Evolutionary conservation across 164 flowering plant genomes (phyloP).

Genomic region (Sedum album): DNA sequence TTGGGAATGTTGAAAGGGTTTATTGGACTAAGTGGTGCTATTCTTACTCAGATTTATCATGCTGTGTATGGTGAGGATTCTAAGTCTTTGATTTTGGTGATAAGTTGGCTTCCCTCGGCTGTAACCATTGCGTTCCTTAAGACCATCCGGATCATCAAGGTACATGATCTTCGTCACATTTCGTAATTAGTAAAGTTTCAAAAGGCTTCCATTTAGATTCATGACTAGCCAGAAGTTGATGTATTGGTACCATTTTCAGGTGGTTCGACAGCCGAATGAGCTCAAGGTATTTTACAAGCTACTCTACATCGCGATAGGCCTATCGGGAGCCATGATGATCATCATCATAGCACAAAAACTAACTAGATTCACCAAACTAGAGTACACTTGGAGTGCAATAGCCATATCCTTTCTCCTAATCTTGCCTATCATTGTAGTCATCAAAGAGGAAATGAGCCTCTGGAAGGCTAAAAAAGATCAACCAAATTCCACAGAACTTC

Average conservation of each 20-base stretch:
- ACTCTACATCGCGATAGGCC: conserved; percentile 18
- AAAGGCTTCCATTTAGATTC: no score
- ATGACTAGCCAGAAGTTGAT: neutral
- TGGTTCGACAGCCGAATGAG: conserved; percentile 15
- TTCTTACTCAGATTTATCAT: conserved; percentile 36
- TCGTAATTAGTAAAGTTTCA: neutral
- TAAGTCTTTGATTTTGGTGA: conserved; percentile 20
- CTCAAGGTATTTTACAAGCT: no score
- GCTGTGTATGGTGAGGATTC: conserved; percentile 15
- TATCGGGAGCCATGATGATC: conserved; percentile 24
- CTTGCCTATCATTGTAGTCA: conserved; percentile 22
- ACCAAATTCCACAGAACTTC: neutral
- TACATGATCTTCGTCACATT: conserved; percentile 9
- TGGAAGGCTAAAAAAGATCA: neutral
- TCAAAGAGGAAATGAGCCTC: conserved; percentile 17
- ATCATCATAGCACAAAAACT: conserved; percentile 16
- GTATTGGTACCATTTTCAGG: conserved; percentile 5
- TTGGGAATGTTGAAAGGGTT: conserved; percentile 42
- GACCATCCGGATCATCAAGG: no score
- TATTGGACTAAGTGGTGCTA: conserved; percentile 44
- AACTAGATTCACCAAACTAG: conserved; percentile 1
- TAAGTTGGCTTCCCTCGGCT: conserved; percentile 30
- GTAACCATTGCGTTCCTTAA: conserved; percentile 19
- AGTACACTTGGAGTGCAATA: conserved; percentile 19
- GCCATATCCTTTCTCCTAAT: conserved; percentile 19